A percentile compares a stretch with the other conserved stretches of the same genome.
Evolutionary conservation across 805 yeast genomes (phyloP).

Genomic region (Myxozyma neotropica): DNA sequence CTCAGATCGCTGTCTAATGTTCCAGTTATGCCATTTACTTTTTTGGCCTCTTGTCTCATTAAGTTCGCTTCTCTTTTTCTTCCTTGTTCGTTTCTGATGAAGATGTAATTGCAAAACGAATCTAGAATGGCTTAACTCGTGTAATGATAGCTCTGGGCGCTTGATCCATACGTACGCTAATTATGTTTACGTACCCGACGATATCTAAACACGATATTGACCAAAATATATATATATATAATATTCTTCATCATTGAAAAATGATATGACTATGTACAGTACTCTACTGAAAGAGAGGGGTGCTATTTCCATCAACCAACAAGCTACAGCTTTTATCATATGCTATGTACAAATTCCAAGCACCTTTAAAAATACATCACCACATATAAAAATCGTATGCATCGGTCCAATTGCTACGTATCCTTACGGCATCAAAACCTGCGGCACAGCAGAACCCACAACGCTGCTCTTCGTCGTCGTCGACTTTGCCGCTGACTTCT

Average conservation of each 20-base stretch:
- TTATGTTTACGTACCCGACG: too few species aligned
- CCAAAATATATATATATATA: too few species aligned
- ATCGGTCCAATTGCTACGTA: too few species aligned
- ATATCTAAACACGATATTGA: neutral
- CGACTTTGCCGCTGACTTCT: neutral
- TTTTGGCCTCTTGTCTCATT: too few species aligned
- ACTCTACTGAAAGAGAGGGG: neutral
- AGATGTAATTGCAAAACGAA: too few species aligned
- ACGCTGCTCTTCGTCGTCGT: neutral
- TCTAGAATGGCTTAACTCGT: too few species aligned
- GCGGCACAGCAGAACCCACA: neutral
- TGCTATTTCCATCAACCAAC: neutral
- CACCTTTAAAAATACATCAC: neutral
- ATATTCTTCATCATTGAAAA: too few species aligned
- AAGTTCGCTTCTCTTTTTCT: too few species aligned
- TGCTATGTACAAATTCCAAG: neutral
- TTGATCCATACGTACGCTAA: too few species aligned
- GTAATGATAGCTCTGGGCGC: too few species aligned
- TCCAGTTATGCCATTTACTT: neutral
- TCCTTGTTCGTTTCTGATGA: too few species aligned
- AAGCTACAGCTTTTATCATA: neutral
- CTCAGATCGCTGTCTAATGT: conserved; percentile 4
- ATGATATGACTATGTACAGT: neutral
- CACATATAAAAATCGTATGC: too few species aligned
- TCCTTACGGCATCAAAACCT: conserved; percentile 4